phyloP scores from a whole-genome alignment of 2,329 filamentous ascomycete species.

The Trichophyton rubrum region DNA sequence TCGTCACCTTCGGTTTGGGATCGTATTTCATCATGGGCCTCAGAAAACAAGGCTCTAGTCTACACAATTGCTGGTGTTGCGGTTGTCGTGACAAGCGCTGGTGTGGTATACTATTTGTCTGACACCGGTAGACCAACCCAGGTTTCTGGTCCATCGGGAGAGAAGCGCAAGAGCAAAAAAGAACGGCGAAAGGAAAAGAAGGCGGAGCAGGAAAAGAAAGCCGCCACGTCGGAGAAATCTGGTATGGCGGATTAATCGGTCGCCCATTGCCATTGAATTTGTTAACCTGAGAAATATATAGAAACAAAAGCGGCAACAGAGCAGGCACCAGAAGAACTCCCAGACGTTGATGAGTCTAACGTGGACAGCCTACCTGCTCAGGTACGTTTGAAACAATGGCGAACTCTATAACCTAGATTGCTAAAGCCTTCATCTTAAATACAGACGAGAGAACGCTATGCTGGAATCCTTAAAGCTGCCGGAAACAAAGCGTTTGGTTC shows the following conservation, averaged over 20 bases:
- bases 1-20: constrained; percentile 52
- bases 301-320: constrained; percentile 41
- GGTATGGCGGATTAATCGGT: constrained; percentile 15
- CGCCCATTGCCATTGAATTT: constrained; percentile 14
- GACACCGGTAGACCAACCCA: constrained; percentile 38
- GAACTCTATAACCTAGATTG: background rate
- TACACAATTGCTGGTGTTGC: constrained; percentile 95
- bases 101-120: constrained; percentile 77
- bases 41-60: constrained; percentile 87
- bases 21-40: constrained; percentile 78
- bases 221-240: constrained; percentile 26
- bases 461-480: constrained; percentile 81
- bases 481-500: constrained; percentile 93
- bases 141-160: constrained; percentile 22
- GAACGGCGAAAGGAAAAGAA: constrained; percentile 81
- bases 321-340: constrained; percentile 51
- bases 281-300: constrained; percentile 19
- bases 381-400: constrained; percentile 21
- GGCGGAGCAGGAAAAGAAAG: constrained; percentile 39
- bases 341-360: constrained; percentile 46
- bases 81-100: constrained; percentile 78
- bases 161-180: constrained; percentile 74
- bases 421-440: background rate
- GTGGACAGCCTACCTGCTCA: constrained; percentile 36
- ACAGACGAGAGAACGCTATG: constrained; percentile 71